Evolutionary conservation across 306 rosid genomes (phyloP), one percentile per base, ranked within the genome.

Genomic region (Cicer yamashitae): DNA sequence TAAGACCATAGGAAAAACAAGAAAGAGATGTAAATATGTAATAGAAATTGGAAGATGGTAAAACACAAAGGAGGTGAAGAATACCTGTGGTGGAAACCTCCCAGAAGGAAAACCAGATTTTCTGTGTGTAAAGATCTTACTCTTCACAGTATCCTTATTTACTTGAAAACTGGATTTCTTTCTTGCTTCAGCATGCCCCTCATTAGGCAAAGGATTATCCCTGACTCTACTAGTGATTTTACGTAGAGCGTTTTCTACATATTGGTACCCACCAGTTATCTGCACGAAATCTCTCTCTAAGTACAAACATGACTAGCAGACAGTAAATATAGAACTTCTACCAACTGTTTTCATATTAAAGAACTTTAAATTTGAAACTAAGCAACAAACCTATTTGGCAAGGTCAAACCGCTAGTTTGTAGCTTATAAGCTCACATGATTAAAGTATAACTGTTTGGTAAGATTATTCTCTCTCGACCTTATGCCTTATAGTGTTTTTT

Each of bases 261-360:
- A 82, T 76, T n/a, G 57, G 74, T 80, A 81, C 66, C 70, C 84
- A 60, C 93, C 90, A 56, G 82, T 81, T 15, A 89, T 89, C 90
- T 89, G 90, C 86, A 76, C 37, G 46, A 66, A 79, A 78, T 45
- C 15, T 25, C 76, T 59, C 70, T 81, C 68, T 72, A 61, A 69
- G 46, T 51, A 70, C 71, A 57, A 75, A 76, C 63, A 71, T 63
- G 64, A 75, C 66, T 5, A 57, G 75, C 15, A 68, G 45, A 63
- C 30, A 34, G 45, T 61, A 69, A 73, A 6, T 38, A 47, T 43
- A 59, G 57, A 57, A 43, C 66, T 73, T 45, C 50, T 61, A 56
- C 38, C 30, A 56, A 52, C 60, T 52, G 11, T 75, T 59, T 51
- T 52, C 13, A 62, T 10, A 39, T 62, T 57, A 46, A 46, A 39